Evolutionary conservation across 352 stramenopile species (phyloP).

Genomic region (Thraustochytrium sp.): DNA sequence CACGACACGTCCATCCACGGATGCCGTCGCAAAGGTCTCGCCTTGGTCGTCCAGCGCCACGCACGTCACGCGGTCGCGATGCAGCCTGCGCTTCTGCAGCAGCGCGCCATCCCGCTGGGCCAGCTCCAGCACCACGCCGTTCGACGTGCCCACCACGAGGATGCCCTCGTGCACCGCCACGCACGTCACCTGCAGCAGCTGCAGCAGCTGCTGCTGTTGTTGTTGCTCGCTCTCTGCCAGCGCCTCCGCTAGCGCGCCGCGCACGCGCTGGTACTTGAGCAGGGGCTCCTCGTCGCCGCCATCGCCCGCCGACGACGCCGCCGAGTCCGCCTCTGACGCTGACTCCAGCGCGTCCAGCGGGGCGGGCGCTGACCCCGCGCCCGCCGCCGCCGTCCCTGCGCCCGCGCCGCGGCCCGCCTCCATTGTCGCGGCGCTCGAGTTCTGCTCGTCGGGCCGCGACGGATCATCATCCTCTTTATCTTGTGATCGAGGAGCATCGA

Average conservation of each 20-base stretch:
- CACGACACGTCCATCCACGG: slow-evolving; percentile 52
- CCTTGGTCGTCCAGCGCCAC: slow-evolving; percentile 27
- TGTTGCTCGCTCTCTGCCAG: no score
- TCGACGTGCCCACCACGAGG: slow-evolving; percentile 33
- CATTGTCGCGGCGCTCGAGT: no score
- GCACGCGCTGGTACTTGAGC: slow-evolving; percentile 47
- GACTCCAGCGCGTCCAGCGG: no score
- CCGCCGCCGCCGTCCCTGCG: no score
- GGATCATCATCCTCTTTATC: no score
- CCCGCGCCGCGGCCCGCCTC: no score
- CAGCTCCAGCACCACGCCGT: slow-evolving; percentile 1
- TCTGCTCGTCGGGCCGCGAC: no score
- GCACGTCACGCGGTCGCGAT: slow-evolving; percentile 8
- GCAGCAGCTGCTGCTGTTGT: neutral
- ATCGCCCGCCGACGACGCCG: no score
- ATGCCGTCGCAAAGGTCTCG: slow-evolving; percentile 47
- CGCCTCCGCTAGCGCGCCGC: neutral
- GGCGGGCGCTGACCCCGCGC: no score
- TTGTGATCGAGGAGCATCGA: no score
- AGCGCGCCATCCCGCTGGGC: neutral
- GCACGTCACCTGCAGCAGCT: neutral
- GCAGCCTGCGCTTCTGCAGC: neutral
- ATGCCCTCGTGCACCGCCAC: slow-evolving; percentile 13
- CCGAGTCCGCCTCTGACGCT: no score
- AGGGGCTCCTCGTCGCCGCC: slow-evolving; percentile 44